Conservation (phyloP, 352 stramenopile genomes). For the Globisporangium cylindrosporum region DNA sequence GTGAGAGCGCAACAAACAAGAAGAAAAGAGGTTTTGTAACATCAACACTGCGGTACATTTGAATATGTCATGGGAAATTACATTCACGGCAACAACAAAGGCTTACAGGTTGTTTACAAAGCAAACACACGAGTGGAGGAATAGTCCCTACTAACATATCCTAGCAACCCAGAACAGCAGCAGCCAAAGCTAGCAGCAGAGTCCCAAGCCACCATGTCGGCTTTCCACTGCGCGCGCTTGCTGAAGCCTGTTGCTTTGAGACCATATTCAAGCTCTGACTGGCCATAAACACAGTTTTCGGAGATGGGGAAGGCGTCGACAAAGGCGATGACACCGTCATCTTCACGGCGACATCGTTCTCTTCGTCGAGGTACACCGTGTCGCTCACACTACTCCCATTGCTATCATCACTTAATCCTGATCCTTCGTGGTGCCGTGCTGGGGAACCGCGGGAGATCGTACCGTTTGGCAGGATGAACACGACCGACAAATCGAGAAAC, state of each 20-base stretch:
- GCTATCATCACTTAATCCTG: neutral
- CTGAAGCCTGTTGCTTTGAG: neutral
- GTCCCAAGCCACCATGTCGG: neutral
- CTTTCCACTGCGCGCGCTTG: neutral
- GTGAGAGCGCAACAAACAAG: neutral
- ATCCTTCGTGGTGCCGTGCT: conserved; percentile 7
- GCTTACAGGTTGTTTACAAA: too few species aligned
- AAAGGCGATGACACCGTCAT: neutral
- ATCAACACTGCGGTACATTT: neutral
- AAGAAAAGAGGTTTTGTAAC: neutral
- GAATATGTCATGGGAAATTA: neutral
- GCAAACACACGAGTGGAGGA: too few species aligned
- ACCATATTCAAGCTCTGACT: neutral
- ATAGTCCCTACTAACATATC: too few species aligned
- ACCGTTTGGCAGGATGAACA: conserved; percentile 29
- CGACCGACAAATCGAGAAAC: conserved; percentile 32
- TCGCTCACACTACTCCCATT: conserved; percentile 8
- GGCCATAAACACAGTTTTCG: neutral
- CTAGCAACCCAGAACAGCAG: neutral
- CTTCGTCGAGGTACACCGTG: neutral
- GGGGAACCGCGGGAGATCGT: conserved; percentile 19
- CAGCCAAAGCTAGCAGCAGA: neutral
- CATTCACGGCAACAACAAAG: too few species aligned
- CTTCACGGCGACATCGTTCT: neutral
- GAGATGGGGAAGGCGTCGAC: neutral